Evolutionary conservation across 169 alveolate species (phyloP).

Genomic region (Eimeria brunetti): DNA sequence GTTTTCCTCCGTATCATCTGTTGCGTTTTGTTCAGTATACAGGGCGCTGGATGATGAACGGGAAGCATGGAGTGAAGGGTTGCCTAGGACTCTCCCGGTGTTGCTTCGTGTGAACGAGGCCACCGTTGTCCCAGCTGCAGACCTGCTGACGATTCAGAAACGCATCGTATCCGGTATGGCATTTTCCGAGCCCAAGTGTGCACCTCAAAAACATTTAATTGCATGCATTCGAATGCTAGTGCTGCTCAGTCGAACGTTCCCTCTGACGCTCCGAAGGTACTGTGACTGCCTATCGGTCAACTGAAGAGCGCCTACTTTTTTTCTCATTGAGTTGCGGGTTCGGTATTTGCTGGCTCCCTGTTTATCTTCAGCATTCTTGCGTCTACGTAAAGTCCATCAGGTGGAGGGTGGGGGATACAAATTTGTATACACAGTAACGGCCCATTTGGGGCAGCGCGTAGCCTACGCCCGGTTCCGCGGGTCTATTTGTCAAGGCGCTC

Average conservation of each 20-base stretch:
- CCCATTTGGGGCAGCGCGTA: conserved; percentile 59
- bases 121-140: conserved; percentile 68
- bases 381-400: background rate
- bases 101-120: conserved; percentile 8
- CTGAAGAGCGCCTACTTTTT: background rate
- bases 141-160: conserved; percentile 50
- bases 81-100: background rate
- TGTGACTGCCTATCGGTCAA: background rate
- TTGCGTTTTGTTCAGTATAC: conserved; percentile 9
- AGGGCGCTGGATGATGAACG: conserved; percentile 6
- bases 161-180: conserved; percentile 35
- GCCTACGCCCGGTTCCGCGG: conserved; percentile 60
- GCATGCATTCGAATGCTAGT: background rate
- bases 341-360: background rate
- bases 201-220: background rate
- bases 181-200: background rate
- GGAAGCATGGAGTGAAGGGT: background rate
- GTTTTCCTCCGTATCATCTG: background rate
- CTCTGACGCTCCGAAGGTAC: background rate
- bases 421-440: conserved; percentile 3
- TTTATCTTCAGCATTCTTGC: conserved; percentile 24
- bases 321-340: background rate
- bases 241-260: background rate
- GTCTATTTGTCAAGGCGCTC: conserved; percentile 46
- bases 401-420: background rate